Percentiles rank a stretch among this genome's conserved stretches.
Conservation (phyloP, 169 alveolate genomes). For the Plasmodium knowlesi region DNA sequence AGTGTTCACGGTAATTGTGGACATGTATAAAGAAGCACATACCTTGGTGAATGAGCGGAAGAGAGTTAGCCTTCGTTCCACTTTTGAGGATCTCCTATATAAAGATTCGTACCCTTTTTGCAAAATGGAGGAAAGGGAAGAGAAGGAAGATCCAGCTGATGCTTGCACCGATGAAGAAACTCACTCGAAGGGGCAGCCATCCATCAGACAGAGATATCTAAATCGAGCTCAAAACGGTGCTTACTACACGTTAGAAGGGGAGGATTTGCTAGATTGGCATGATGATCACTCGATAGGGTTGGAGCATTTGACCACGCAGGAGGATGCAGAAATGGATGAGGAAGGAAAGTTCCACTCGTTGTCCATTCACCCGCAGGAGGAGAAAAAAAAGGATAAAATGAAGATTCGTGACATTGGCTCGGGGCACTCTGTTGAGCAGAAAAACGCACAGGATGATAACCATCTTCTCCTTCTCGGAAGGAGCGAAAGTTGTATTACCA, state of each 20-base stretch:
- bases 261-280: not conserved
- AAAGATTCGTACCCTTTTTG: conserved; percentile 33
- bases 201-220: not conserved
- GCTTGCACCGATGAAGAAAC: not conserved
- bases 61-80: not conserved
- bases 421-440: not conserved
- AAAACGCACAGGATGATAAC: not conserved
- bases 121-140: not conserved
- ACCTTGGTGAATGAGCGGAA: conserved; percentile 16
- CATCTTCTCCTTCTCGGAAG: not conserved
- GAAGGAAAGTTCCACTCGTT: not conserved
- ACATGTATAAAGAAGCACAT: conserved; percentile 22
- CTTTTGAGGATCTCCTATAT: conserved; percentile 2
- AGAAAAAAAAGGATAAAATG: not conserved
- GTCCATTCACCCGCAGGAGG: not conserved
- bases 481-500: not conserved
- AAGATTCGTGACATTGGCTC: not conserved
- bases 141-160: not conserved
- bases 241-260: not conserved
- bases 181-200: not conserved
- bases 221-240: not conserved
- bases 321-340: not conserved
- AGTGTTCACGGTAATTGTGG: conserved; percentile 22
- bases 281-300: not conserved
- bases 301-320: not conserved